phyloP scores from a whole-genome alignment of 2,329 filamentous ascomycete species.

The Diaporthe batatas region DNA sequence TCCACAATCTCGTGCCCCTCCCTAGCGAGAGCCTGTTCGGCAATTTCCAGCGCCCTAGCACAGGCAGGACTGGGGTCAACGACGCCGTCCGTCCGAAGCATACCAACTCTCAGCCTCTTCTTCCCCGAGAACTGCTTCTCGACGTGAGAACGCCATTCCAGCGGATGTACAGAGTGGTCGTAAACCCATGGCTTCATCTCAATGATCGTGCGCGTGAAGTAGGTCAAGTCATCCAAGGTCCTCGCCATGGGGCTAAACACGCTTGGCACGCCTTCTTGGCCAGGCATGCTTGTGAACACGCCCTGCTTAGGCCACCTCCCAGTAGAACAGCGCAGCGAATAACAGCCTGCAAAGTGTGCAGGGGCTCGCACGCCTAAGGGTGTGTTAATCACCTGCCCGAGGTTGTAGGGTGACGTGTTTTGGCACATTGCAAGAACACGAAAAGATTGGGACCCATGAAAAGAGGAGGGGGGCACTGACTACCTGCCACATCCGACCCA shows the following conservation, averaged over 20 bases:
- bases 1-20: slow-evolving; percentile 82
- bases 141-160: slow-evolving; percentile 79
- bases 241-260: slow-evolving; percentile 95
- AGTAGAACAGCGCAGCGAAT: slow-evolving; percentile 87
- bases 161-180: slow-evolving; percentile 80
- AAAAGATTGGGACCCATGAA: too few species aligned
- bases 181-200: slow-evolving; percentile 81
- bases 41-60: slow-evolving; percentile 78
- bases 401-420: too few species aligned
- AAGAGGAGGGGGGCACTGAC: slow-evolving; percentile 62
- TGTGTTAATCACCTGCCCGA: too few species aligned
- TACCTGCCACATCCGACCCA: slow-evolving; percentile 91
- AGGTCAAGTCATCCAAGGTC: slow-evolving; percentile 84
- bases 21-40: slow-evolving; percentile 75
- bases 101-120: slow-evolving; percentile 77
- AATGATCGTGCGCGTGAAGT: slow-evolving; percentile 85
- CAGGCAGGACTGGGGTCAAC: slow-evolving; percentile 91
- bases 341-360: slow-evolving; percentile 91
- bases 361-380: slow-evolving; percentile 69
- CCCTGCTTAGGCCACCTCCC: slow-evolving; percentile 91
- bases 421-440: too few species aligned
- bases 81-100: slow-evolving; percentile 84
- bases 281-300: slow-evolving; percentile 88
- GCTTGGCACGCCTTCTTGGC: slow-evolving; percentile 89
- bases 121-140: slow-evolving; percentile 72